Conservation (phyloP, 2,329 filamentous ascomycete species). For the Cladorrhinum sp. region DNA sequence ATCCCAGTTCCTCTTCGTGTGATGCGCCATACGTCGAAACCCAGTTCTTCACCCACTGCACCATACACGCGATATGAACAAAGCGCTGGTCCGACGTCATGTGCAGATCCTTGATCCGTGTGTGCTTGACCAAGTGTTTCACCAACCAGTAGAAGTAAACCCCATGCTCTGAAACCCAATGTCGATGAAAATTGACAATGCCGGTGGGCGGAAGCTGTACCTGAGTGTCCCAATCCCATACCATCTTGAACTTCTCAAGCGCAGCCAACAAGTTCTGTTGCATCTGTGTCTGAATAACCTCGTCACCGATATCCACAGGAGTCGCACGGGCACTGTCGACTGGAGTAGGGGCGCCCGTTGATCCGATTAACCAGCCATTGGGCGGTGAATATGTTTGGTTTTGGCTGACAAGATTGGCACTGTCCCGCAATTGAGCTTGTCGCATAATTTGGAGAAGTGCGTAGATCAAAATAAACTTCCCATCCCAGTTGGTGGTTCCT, state of each 20-base stretch:
- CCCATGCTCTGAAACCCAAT: conserved; percentile 69
- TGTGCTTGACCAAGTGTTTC: conserved; percentile 61
- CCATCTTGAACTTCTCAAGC: conserved; percentile 68
- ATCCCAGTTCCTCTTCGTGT: conserved; percentile 65
- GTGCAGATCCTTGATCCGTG: conserved; percentile 50
- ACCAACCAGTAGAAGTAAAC: conserved; percentile 73
- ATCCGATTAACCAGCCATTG: conserved; percentile 53
- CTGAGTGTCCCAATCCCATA: conserved; percentile 68
- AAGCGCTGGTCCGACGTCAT: conserved; percentile 59
- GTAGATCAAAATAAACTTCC: conserved; percentile 72
- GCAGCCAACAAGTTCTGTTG: conserved; percentile 52
- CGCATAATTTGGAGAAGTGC: conserved; percentile 62
- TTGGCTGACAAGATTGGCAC: conserved; percentile 23
- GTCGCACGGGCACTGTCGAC: conserved; percentile 46
- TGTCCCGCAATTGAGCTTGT: conserved; percentile 42
- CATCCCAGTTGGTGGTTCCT: conserved; percentile 66
- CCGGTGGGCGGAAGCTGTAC: conserved; percentile 58
- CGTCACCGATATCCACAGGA: conserved; percentile 39
- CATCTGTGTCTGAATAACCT: conserved; percentile 43
- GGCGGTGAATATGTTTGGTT: conserved; percentile 40
- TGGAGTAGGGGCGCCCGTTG: conserved; percentile 39
- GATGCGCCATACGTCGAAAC: conserved; percentile 62
- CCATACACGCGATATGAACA: conserved; percentile 55
- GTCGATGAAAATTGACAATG: conserved; percentile 51
- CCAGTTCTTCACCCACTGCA: conserved; percentile 60